These are phyloP conservation scores for Populus nigra DNA, from an alignment of 345 rosid species.

Conservation along the genomic window DNA sequence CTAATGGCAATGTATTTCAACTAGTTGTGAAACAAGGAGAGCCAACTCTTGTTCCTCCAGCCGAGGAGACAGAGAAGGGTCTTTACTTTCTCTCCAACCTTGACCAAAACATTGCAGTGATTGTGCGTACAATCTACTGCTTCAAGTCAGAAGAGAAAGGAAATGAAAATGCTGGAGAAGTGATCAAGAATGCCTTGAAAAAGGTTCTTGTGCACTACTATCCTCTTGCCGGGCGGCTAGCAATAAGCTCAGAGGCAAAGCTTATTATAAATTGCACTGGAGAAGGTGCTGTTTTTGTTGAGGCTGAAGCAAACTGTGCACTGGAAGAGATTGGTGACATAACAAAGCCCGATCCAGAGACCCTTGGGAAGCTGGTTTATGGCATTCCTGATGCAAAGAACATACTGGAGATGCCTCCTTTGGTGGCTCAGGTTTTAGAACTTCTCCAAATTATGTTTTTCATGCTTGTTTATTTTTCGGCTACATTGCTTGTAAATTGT, in stretches of 20 bases:
- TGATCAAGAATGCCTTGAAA: constrained; percentile 62
- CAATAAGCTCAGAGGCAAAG: constrained; percentile 48
- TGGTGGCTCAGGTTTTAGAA: constrained; percentile 72
- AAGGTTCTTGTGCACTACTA: constrained; percentile 79
- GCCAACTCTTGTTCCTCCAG: constrained; percentile 60
- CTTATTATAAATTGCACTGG: constrained; percentile 71
- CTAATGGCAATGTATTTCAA: constrained; percentile 35
- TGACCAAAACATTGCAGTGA: constrained; percentile 82
- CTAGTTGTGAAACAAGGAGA: constrained; percentile 57
- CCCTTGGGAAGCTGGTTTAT: constrained; percentile 76
- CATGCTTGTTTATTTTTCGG: too few relatives aligned
- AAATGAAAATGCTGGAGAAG: constrained; percentile 52
- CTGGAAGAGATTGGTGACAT: constrained; percentile 74
- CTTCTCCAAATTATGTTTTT: neutral
- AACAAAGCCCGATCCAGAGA: constrained; percentile 72
- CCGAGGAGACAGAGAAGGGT: constrained; percentile 67
- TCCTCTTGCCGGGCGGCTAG: constrained; percentile 66
- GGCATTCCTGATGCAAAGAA: constrained; percentile 76
- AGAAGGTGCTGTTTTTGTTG: constrained; percentile 82
- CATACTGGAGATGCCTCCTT: constrained; percentile 85
- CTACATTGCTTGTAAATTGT: neutral
- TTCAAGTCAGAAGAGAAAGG: constrained; percentile 67
- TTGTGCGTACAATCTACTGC: constrained; percentile 77
- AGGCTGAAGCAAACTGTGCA: constrained; percentile 69
- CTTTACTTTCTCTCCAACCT: constrained; percentile 84